Conservation (phyloP, 345 rosid species). For the Ceriops zippeliana region DNA sequence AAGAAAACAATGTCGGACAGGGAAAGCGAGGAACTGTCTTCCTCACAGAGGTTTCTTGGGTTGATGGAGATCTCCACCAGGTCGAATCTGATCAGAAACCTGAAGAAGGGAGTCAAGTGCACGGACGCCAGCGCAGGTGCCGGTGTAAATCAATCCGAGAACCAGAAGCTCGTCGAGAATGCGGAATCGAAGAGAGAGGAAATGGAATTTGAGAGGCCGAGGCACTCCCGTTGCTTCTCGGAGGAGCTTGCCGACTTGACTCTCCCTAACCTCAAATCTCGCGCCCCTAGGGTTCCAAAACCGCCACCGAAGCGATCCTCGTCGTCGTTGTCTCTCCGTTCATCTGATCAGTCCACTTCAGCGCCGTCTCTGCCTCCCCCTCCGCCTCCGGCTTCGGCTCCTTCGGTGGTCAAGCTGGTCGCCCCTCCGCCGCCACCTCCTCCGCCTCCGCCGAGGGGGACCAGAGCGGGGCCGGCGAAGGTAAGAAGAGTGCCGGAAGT, state of each 20-base stretch:
- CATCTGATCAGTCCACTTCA: slow-evolving; percentile 15
- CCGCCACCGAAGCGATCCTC: slow-evolving; percentile 79
- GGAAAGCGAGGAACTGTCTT: slow-evolving; percentile 47
- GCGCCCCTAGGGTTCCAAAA: slow-evolving; percentile 76
- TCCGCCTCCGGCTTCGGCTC: slow-evolving; percentile 17
- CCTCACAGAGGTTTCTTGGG: slow-evolving; percentile 75
- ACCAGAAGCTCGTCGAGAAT: slow-evolving; percentile 19
- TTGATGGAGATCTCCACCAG: slow-evolving; percentile 51
- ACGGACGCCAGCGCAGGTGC: slow-evolving; percentile 18
- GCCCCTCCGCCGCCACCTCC: slow-evolving; percentile 86
- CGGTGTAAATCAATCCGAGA: slow-evolving; percentile 9
- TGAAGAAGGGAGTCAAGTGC: slow-evolving; percentile 38
- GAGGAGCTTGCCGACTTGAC: slow-evolving; percentile 67
- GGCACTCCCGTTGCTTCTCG: slow-evolving; percentile 55
- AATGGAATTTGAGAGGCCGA: slow-evolving; percentile 40
- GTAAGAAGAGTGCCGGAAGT: slow-evolving; percentile 93
- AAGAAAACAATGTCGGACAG: slow-evolving; percentile 40
- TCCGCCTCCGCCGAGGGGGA: slow-evolving; percentile 58
- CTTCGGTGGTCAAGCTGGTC: slow-evolving; percentile 7
- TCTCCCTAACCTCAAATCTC: slow-evolving; percentile 55
- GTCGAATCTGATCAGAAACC: slow-evolving; percentile 45
- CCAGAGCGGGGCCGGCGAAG: slow-evolving; percentile 44
- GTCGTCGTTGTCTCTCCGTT: slow-evolving; percentile 18
- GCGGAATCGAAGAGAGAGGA: slow-evolving; percentile 37
- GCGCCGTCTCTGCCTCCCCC: slow-evolving; percentile 1